phyloP scores from a whole-genome alignment of 2,329 filamentous ascomycete species.

The Xylaria sp. region DNA sequence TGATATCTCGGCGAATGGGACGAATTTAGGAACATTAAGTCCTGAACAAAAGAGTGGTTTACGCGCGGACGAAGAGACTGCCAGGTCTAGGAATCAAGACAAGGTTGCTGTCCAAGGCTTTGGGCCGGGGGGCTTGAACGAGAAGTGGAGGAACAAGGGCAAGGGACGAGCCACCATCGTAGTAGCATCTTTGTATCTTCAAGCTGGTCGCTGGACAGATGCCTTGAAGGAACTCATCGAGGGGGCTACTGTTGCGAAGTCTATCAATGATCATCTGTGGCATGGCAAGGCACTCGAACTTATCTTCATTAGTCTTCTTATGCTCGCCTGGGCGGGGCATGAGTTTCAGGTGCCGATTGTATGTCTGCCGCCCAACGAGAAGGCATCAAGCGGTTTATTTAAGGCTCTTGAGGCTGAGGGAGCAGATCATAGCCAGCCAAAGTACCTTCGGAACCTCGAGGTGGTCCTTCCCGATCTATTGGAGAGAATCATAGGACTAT shows the following conservation, averaged over 20 bases:
- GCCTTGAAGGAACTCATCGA: constrained; percentile 86
- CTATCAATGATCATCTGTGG: constrained; percentile 93
- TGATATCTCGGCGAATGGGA: constrained; percentile 52
- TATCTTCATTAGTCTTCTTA: constrained; percentile 81
- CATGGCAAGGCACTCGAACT: constrained; percentile 94
- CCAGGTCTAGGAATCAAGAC: constrained; percentile 63
- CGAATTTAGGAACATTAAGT: constrained; percentile 52
- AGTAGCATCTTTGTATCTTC: constrained; percentile 85
- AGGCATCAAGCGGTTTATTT: constrained; percentile 51
- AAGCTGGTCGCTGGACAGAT: constrained; percentile 89
- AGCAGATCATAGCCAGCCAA: constrained; percentile 60
- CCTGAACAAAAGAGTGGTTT: constrained; percentile 53
- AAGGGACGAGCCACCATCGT: constrained; percentile 82
- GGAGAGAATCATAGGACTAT: constrained; percentile 78
- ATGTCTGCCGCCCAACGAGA: constrained; percentile 63
- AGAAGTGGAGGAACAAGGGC: constrained; percentile 81
- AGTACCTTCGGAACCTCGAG: constrained; percentile 65
- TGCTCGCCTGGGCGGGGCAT: constrained; percentile 84
- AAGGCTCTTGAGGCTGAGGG: constrained; percentile 51
- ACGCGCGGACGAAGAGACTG: constrained; percentile 56
- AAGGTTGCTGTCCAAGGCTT: constrained; percentile 76
- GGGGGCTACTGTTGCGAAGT: constrained; percentile 78
- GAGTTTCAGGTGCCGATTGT: constrained; percentile 80
- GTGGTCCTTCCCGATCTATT: constrained; percentile 75
- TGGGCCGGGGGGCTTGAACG: constrained; percentile 74